A percentile compares a stretch with the other conserved stretches of the same genome.
phyloP scores from a whole-genome alignment of 345 rosid species.

The Zanthoxylum bungeanum region DNA sequence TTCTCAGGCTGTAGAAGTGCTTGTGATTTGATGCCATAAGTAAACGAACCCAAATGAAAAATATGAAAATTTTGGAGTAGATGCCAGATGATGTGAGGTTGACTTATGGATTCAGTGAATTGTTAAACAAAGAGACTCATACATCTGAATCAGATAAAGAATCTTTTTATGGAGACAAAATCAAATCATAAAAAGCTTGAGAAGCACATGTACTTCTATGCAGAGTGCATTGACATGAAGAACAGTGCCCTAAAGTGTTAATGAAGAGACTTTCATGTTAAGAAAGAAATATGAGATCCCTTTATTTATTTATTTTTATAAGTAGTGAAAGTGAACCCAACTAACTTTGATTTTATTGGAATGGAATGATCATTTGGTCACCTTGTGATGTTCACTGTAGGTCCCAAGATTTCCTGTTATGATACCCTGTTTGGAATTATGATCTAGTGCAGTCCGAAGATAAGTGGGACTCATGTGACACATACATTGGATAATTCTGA shows the following conservation, averaged over 20 bases:
- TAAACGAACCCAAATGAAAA: constrained; percentile 11
- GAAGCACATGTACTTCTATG: constrained; percentile 9
- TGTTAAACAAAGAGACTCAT: neutral
- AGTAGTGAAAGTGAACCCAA: neutral
- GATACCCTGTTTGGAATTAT: too few species aligned
- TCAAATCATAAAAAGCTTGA: constrained; percentile 3
- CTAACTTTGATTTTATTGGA: neutral
- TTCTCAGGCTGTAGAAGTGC: constrained; percentile 3
- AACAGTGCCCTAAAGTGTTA: neutral
- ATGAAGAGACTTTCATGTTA: neutral
- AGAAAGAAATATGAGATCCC: constrained; percentile 13
- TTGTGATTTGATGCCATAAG: constrained; percentile 25
- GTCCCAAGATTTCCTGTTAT: constrained; percentile 13
- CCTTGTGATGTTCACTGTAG: constrained; percentile 7
- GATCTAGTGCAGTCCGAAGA: too few species aligned
- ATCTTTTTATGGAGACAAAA: neutral
- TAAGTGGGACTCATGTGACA: too few species aligned
- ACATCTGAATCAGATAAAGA: neutral
- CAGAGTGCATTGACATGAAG: neutral
- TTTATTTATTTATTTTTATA: neutral
- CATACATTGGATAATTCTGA: too few species aligned
- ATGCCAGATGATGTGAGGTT: constrained; percentile 2
- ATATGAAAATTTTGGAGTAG: neutral
- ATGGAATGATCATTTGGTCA: constrained; percentile 1
- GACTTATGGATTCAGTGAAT: constrained; percentile 7